phyloP scores from a whole-genome alignment of 495 filamentous ascomycete genomes.

The Penicillium riverlandense region DNA sequence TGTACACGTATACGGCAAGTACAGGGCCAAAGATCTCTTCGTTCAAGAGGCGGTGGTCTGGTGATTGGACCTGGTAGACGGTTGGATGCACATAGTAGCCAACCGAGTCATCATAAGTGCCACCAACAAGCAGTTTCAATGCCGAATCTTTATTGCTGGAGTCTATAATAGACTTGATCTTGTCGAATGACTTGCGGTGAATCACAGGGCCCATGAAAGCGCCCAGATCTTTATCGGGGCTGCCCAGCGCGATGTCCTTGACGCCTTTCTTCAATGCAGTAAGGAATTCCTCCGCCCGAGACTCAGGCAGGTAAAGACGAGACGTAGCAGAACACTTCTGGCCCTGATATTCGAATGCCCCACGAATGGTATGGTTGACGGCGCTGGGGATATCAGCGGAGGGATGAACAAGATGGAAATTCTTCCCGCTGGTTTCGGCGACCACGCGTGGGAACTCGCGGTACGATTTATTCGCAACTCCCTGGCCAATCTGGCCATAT shows the following conservation, averaged over 20 bases:
- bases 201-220: conserved; percentile 77
- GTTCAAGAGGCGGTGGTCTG: conserved; percentile 57
- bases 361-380: conserved; percentile 72
- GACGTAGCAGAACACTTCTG: conserved; percentile 87
- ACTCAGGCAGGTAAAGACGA: conserved; percentile 64
- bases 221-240: conserved; percentile 49
- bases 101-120: conserved; percentile 57
- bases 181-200: conserved; percentile 62
- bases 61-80: conserved; percentile 55
- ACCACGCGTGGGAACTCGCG: conserved; percentile 73
- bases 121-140: conserved; percentile 58
- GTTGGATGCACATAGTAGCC: conserved; percentile 72
- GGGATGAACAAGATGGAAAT: conserved; percentile 76
- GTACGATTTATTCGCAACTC: conserved; percentile 61
- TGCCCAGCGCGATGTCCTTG: conserved; percentile 44
- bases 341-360: conserved; percentile 84
- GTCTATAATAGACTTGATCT: conserved; percentile 60
- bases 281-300: conserved; percentile 54
- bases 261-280: conserved; percentile 40
- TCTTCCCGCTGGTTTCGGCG: conserved; percentile 86
- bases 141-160: conserved; percentile 57
- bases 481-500: conserved; percentile 62
- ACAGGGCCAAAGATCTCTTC: conserved; percentile 76
- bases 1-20: conserved; percentile 63
- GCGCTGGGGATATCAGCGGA: conserved; percentile 72